A percentile compares a stretch with the other conserved stretches of the same genome.
Conservation (phyloP, 1,284 basidiomycete species). For the Blastosporella zonata region DNA sequence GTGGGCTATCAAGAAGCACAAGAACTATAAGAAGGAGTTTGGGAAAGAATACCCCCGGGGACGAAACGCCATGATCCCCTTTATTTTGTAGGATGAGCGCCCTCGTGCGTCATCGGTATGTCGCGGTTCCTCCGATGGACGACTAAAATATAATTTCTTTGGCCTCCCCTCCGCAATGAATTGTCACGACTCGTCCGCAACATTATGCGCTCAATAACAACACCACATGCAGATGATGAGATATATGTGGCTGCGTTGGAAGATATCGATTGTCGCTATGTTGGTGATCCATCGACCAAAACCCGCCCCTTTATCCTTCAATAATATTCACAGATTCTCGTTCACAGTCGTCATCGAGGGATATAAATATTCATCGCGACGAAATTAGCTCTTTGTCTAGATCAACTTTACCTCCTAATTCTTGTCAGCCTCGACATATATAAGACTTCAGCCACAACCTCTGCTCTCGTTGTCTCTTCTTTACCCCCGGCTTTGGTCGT, state of each 20-base stretch:
- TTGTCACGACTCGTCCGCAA: too few species aligned
- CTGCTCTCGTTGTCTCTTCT: background rate
- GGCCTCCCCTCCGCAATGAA: background rate
- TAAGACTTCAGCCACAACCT: background rate
- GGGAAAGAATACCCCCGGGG: conserved; percentile 75
- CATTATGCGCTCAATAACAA: too few species aligned
- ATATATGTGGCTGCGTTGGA: too few species aligned
- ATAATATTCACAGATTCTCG: too few species aligned
- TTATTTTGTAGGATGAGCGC: conserved; percentile 37
- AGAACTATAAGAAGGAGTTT: conserved; percentile 91
- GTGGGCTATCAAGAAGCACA: conserved; percentile 95
- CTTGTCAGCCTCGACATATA: background rate
- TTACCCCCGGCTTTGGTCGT: background rate
- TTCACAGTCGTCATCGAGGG: background rate
- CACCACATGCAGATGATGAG: too few species aligned
- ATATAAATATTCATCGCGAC: background rate
- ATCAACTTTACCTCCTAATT: background rate
- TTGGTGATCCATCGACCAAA: too few species aligned
- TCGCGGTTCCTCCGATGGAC: background rate
- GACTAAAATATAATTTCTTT: background rate
- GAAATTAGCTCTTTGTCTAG: background rate
- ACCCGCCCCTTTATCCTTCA: too few species aligned
- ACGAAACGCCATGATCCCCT: conserved; percentile 83
- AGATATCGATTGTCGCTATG: too few species aligned
- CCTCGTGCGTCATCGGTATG: background rate